Evolutionary conservation across 805 yeast genomes (phyloP).

Genomic region (Candida parachauliodes): DNA sequence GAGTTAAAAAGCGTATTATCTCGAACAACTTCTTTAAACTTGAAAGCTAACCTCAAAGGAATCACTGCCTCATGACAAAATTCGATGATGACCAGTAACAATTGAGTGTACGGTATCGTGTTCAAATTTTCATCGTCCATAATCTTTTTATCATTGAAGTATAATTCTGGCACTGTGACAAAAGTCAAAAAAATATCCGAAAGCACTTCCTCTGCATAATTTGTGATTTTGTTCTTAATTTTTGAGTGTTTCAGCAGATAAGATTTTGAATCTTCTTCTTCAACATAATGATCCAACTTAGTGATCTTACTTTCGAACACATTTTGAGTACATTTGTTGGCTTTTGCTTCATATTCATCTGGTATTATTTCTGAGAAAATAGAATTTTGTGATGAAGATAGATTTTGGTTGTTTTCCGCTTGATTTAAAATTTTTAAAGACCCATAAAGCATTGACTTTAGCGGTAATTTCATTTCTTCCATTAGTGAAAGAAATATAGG

Average conservation of each 20-base stretch:
- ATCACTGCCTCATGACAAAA: constrained; percentile 23
- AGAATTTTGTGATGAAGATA: constrained; percentile 7
- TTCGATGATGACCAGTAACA: constrained; percentile 13
- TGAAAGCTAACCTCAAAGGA: constrained; percentile 16
- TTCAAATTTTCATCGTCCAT: constrained; percentile 18
- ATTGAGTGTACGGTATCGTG: constrained; percentile 11
- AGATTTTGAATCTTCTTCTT: constrained; percentile 6
- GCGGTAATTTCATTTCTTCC: constrained; percentile 17
- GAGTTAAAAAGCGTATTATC: constrained; percentile 28
- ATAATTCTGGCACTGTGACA: constrained; percentile 29
- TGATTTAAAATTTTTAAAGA: constrained; percentile 22
- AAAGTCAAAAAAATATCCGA: constrained; percentile 32
- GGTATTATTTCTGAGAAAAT: constrained; percentile 11
- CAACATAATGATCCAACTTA: constrained; percentile 18
- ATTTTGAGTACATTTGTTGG: constrained; percentile 3
- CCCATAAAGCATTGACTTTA: constrained; percentile 25
- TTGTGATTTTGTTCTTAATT: constrained; percentile 6
- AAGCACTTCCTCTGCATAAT: constrained; percentile 26
- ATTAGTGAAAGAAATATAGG: constrained; percentile 22
- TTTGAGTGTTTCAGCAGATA: constrained; percentile 2
- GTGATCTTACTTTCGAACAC: constrained; percentile 11
- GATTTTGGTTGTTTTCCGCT: constrained; percentile 11
- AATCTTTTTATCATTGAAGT: constrained; percentile 25
- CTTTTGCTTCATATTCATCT: constrained; percentile 4
- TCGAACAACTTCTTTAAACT: constrained; percentile 11